A percentile compares a stretch with the other conserved stretches of the same genome.
phyloP scores from a whole-genome alignment of 2,329 filamentous ascomycete genomes.

The Fusarium cicatricum region DNA sequence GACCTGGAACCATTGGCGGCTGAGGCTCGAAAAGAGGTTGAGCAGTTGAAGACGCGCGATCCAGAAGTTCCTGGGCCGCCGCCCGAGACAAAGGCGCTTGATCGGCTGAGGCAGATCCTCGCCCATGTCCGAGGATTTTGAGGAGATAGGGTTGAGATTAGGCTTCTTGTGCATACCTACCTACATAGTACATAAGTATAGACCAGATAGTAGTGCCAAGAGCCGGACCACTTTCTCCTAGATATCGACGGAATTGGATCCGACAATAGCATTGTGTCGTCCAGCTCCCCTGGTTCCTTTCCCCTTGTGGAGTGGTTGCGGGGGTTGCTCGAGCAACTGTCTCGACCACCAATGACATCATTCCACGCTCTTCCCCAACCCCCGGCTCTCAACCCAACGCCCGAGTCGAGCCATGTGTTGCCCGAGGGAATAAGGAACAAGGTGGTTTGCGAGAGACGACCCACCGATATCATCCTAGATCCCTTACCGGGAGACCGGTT shows the following conservation, averaged over 20 bases:
- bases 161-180: not conserved
- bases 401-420: slow-evolving; percentile 26
- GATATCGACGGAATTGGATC: not conserved
- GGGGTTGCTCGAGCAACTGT: slow-evolving; percentile 45
- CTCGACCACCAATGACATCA: slow-evolving; percentile 41
- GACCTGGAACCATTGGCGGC: slow-evolving; percentile 64
- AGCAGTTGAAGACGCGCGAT: slow-evolving; percentile 46
- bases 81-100: slow-evolving; percentile 44
- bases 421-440: slow-evolving; percentile 11
- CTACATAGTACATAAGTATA: not conserved
- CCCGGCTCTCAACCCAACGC: slow-evolving; percentile 9
- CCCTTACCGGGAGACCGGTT: slow-evolving; percentile 28
- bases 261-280: not conserved
- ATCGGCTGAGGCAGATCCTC: slow-evolving; percentile 49
- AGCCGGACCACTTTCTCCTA: not conserved
- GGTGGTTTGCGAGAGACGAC: slow-evolving; percentile 15
- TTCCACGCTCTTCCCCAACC: slow-evolving; percentile 14
- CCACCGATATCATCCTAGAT: slow-evolving; percentile 32
- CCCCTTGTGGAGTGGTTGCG: slow-evolving; percentile 5
- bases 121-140: slow-evolving; percentile 48
- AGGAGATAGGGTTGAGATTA: slow-evolving; percentile 7
- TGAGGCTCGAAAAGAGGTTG: slow-evolving; percentile 65
- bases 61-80: slow-evolving; percentile 16
- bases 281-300: not conserved
- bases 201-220: not conserved